Base-by-base conservation (phyloP, 495 filamentous ascomycete species). In the Apodospora peruviana region DNA sequence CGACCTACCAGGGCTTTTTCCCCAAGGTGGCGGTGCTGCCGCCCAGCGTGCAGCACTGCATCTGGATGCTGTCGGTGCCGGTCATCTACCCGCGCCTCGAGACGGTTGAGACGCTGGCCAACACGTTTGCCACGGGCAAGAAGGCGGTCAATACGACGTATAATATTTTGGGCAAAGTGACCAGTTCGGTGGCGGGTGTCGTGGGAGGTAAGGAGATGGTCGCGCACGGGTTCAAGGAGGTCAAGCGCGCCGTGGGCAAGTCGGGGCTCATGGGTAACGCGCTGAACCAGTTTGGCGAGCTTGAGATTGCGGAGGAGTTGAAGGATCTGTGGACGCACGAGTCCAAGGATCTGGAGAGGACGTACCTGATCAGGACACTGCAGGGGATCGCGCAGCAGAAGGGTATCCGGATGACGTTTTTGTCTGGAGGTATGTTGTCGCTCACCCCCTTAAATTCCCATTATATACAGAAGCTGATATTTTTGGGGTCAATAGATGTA, bases 281-380 rank as follows among this genome's bases (percentile, higher is more conserved):
- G 40, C 73, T 98, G 22, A 96, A 88, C 67, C 88, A 95, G 20
- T 98, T 98, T 59, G 93, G 93, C n/a, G 93, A 98, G 43, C 84
- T 98, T 43, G 93, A 96, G 62, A 79, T 97, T 18, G 81, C 90
- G 44, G 93, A 98, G 67, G 94, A 96, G 64, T 69, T 98, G 25
- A 80, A 90, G 53, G 94, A 98, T 64, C 84, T 93, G 72, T 98
- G 93, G 93, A 98, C 94, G 16, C 93, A 98, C 62, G 91, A 97
- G 45, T 88, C 84, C 21, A 98, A 98, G 79, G 93, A 98, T 54
- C 81, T 98, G 43, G 93, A 98, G 66, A 80, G 93, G 47, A 98
- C 93, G 22, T 98, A 98, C 61, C 72, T 98, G 40, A 95, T 98
- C 64, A 83, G 93, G 45, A 98, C 91, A 10, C 79, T 98, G 14